Evolutionary conservation across 2,329 filamentous ascomycete species (phyloP).

Genomic region (Bisporella sp.): DNA sequence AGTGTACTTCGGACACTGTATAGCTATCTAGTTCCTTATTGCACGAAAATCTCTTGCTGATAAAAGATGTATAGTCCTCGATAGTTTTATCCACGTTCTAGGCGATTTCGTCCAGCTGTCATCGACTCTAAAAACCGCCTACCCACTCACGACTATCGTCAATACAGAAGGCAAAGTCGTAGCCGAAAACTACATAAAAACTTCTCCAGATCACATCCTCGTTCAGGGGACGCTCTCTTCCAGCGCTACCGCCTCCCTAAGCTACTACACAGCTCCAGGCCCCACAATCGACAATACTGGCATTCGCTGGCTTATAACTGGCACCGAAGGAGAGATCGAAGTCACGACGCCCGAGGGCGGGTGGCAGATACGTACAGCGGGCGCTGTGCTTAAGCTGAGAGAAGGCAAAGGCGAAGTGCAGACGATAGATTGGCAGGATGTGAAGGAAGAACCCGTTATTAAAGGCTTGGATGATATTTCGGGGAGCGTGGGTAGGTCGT

Average conservation of each 20-base stretch:
- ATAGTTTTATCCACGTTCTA: neutral
- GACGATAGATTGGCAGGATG: constrained; percentile 32
- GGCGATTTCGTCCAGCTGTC: neutral
- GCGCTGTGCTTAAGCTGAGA: constrained; percentile 41
- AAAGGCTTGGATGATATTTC: constrained; percentile 36
- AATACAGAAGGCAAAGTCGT: neutral
- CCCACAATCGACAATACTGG: constrained; percentile 40
- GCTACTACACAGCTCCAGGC: constrained; percentile 31
- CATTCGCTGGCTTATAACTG: constrained; percentile 43
- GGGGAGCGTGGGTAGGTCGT: constrained; percentile 46
- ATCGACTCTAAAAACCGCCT: neutral
- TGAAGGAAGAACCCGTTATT: constrained; percentile 35
- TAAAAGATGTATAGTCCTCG: neutral
- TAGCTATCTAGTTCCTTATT: neutral
- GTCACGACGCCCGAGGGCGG: constrained; percentile 19
- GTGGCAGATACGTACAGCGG: constrained; percentile 28
- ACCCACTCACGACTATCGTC: neutral
- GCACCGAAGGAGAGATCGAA: constrained; percentile 42
- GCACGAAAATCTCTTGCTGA: neutral
- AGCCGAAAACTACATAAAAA: neutral
- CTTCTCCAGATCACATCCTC: neutral
- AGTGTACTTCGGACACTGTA: constrained; percentile 21
- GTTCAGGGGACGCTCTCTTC: neutral
- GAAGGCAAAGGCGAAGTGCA: constrained; percentile 38
- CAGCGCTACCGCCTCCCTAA: constrained; percentile 6